Base-by-base conservation (phyloP, 2,329 filamentous ascomycete species). In the Ophiostoma sp. region DNA sequence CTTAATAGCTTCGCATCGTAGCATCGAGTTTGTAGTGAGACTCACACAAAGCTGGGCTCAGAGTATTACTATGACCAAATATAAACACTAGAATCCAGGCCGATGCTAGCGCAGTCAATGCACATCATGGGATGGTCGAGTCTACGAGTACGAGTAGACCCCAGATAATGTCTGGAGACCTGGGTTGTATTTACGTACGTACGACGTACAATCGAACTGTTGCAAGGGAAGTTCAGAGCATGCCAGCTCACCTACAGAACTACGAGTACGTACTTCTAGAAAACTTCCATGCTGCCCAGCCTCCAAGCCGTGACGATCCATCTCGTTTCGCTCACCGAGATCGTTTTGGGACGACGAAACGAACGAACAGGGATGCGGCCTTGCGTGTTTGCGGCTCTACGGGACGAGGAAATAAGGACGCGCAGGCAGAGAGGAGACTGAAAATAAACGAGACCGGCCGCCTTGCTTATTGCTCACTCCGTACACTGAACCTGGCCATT, bases 261-360 rank as follows among this genome's bases (percentile, higher is more conserved):
- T 27, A 27, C 27, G 27, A n/a, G n/a, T 27, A 27, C 27, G 27
- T 27, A 27, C 27, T 55, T 55, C 49, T 55, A 55, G 49, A 55
- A 55, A 27, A 18, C 49, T 55, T 55, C 49, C 49, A 55, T 55
- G 49, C 18, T 27, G n/a, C 6, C n/a, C 18, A 27, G n/a, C 49
- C 27, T 7, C 18, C 49, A 55, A 55, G 49, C 49, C 49, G 49
- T 11, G 18, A 9, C 49, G 49, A 27, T 55, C 49, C 49, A 55
- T 55, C 49, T 55, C 49, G n/a, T 18, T 27, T 55, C 49, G 49
- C 49, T 55, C 49, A 55, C 49, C 49, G 49, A 55, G n/a, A 18
- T 11, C 49, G 6, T 55, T 55, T 55, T 27, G n/a, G n/a, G 49
- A 27, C 49, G 3, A 55, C 18, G 18, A 55, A n/a, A 11, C 5